Conservation (phyloP, 1,284 basidiomycete genomes). For the Irpex lacteus region DNA sequence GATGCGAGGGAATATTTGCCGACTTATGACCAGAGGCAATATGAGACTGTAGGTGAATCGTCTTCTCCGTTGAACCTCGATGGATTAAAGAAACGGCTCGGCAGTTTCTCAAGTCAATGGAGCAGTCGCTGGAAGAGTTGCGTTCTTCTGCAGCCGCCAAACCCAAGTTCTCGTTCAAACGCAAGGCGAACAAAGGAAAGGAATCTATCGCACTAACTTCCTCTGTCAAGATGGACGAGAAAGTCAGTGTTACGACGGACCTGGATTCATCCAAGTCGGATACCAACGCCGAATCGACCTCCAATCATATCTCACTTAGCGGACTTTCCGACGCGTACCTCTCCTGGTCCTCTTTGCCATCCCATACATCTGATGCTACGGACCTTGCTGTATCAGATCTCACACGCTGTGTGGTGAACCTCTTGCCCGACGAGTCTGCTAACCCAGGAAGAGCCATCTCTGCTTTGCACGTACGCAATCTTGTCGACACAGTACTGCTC, state of each 20-base stretch:
- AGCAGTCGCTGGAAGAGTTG: slow-evolving; percentile 49
- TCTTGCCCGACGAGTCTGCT: slow-evolving; percentile 33
- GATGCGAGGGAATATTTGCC: slow-evolving; percentile 65
- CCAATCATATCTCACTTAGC: slow-evolving; percentile 17
- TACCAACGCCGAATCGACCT: slow-evolving; percentile 9
- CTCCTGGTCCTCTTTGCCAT: slow-evolving; percentile 21
- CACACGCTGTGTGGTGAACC: slow-evolving; percentile 64
- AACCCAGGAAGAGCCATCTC: slow-evolving; percentile 34
- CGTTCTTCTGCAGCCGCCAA: slow-evolving; percentile 45
- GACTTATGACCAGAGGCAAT: slow-evolving; percentile 71
- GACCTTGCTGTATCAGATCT: slow-evolving; percentile 62
- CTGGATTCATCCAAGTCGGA: background rate
- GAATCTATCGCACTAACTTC: background rate
- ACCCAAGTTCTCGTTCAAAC: slow-evolving; percentile 71
- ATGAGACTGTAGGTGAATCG: slow-evolving; percentile 52
- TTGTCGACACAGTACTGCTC: slow-evolving; percentile 56
- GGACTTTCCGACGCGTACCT: slow-evolving; percentile 21
- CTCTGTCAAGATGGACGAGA: background rate
- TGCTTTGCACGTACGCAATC: slow-evolving; percentile 61
- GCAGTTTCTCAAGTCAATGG: slow-evolving; percentile 61
- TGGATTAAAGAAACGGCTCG: background rate
- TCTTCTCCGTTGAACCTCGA: background rate
- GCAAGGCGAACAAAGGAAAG: slow-evolving; percentile 34
- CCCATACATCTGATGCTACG: slow-evolving; percentile 30
- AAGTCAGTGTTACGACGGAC: background rate